Evolutionary conservation across 495 filamentous ascomycete genomes (phyloP), one percentile per base, ranked within the genome.

Genomic region (Xylaria palmicola): DNA sequence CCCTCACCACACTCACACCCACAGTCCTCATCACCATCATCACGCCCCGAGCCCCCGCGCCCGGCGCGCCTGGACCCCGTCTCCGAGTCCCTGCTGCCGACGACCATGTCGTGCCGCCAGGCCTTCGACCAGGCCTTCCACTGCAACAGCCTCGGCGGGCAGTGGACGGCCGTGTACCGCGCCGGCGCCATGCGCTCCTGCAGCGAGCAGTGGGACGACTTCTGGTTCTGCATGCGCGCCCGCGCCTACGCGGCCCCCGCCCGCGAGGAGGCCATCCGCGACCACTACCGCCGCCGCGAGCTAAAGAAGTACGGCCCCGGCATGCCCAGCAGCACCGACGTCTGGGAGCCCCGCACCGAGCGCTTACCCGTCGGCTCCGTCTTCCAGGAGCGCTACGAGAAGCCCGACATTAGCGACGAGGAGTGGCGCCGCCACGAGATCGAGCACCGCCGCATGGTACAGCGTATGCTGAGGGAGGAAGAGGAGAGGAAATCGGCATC

Each of bases 151-250:
- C 81, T 95, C 3, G 94, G 92, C 24, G 90, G 93, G 0, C 91
- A 97, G 70, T 94, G 93, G 77, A 79, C 75, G 49, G 69, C 77
- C 62, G 75, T 98, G 7, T 98, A 98, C 81, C 89, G 94, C 40
- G 86, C 90, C 72, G 94, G 94, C 56, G 74, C 71, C 40, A 63
- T 94, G 47, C 84, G 87, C 2, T 78, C 82, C 9, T 98, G 94
- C 79, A 77, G 76, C 27, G 86, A 93, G 64, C 86, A 90, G 44
- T 96, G 92, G 90, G 80, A 86, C 64, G 88, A 93, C 72, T 97
- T 94, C 77, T 91, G 93, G 86, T 90, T 96, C 75, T 98, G 94
- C 79, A 96, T 98, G 91, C 86, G 89, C 57, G 87, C 86, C n/a
- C 83, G 84, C 75, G 65, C 71, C 41, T 74, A 81, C 71, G 41